These are phyloP conservation scores for Aspergillus wentii DNA, from an alignment of 495 filamentous ascomycete species.

Conservation along the genomic window DNA sequence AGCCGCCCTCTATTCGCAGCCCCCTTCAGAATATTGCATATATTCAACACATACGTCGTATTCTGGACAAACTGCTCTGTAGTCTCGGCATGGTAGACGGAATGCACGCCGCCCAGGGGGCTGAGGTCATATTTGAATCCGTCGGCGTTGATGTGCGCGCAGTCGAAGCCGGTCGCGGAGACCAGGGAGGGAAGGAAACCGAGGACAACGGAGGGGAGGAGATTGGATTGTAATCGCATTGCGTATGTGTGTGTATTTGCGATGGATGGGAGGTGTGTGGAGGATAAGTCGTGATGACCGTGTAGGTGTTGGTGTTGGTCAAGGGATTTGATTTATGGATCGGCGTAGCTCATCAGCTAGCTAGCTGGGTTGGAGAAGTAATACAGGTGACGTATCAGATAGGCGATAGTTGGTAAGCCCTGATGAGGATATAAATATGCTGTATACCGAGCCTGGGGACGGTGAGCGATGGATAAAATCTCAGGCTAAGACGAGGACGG, in stretches of 20 bases:
- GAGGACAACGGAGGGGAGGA: constrained; percentile 43
- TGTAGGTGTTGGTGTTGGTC: too few relatives aligned
- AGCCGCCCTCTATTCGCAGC: constrained; percentile 54
- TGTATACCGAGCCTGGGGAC: too few relatives aligned
- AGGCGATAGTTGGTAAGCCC: too few relatives aligned
- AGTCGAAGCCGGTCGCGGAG: constrained; percentile 52
- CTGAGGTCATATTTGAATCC: constrained; percentile 60
- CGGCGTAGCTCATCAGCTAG: too few relatives aligned
- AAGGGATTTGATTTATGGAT: too few relatives aligned
- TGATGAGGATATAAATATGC: too few relatives aligned
- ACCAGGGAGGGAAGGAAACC: constrained; percentile 34
- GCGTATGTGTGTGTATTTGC: constrained; percentile 9
- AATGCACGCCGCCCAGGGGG: constrained; percentile 67
- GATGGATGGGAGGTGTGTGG: too few relatives aligned
- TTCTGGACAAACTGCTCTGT: constrained; percentile 49
- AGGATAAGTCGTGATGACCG: too few relatives aligned
- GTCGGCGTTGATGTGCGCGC: constrained; percentile 54
- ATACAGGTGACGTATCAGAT: too few relatives aligned
- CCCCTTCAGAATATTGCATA: constrained; percentile 63
- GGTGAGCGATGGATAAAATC: too few relatives aligned
- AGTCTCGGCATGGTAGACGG: constrained; percentile 54
- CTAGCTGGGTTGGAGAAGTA: too few relatives aligned
- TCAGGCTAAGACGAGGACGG: too few relatives aligned
- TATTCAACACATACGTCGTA: constrained; percentile 83
- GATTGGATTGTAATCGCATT: constrained; percentile 36